phyloP scores from a whole-genome alignment of 768 basidiomycete species.

The Phlebiopsis gigantea region DNA sequence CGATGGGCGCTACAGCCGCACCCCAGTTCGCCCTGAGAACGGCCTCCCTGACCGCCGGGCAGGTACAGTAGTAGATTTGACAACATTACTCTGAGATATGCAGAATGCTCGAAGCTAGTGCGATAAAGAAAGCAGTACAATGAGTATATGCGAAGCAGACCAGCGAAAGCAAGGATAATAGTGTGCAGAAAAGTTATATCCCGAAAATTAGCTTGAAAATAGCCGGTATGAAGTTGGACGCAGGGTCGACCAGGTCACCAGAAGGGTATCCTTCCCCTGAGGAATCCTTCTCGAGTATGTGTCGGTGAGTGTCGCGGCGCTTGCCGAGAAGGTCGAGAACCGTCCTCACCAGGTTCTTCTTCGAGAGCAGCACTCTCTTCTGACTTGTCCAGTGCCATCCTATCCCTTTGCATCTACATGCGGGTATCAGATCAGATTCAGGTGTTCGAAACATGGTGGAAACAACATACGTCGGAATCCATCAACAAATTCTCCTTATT shows the following conservation, averaged over 20 bases:
- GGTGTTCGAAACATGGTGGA: neutral
- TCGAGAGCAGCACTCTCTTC: conserved; percentile 3
- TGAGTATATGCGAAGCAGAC: conserved; percentile 5
- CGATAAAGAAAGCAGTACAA: conserved; percentile 5
- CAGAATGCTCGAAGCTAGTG: conserved; percentile 1
- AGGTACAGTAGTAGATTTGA: neutral
- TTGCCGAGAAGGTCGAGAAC: neutral
- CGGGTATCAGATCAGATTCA: neutral
- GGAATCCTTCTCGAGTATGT: conserved; percentile 1
- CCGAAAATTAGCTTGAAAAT: neutral
- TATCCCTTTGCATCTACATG: conserved; percentile 3
- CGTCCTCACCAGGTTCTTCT: conserved; percentile 2
- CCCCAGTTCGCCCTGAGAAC: too few relatives aligned
- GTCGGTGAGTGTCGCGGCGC: conserved; percentile 2
- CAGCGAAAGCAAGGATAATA: conserved; percentile 9
- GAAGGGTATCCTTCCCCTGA: conserved; percentile 9
- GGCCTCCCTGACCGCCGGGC: too few relatives aligned
- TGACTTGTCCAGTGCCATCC: conserved; percentile 6
- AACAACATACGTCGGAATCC: conserved; percentile 54
- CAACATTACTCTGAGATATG: conserved; percentile 3
- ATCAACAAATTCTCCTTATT: conserved; percentile 48
- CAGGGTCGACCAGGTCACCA: conserved; percentile 5
- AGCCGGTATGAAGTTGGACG: neutral
- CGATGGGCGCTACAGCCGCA: too few relatives aligned
- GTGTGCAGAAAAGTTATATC: neutral